Evolutionary conservation across 768 basidiomycete species (phyloP), one percentile per base, ranked within the genome.

Genomic region (Naganishia onofrii): DNA sequence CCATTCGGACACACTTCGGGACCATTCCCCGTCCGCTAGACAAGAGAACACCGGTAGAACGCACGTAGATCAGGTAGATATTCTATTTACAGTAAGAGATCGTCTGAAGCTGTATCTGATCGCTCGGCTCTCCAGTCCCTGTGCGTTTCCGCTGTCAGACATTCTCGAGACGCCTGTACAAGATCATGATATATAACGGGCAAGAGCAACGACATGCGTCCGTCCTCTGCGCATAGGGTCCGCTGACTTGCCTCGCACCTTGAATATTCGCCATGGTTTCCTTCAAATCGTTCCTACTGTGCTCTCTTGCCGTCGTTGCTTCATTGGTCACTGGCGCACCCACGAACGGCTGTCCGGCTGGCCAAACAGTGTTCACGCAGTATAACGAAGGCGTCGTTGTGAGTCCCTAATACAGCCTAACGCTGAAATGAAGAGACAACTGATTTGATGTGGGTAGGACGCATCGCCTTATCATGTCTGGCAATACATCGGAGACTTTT

Each of bases 401-500:
- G 48, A 51, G 48, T 51, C 12, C n/a, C n/a, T n/a, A n/a, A n/a
- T n/a, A n/a, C n/a, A n/a, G n/a, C n/a, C n/a, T n/a, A n/a, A n/a
- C n/a, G n/a, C n/a, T n/a, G n/a, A n/a, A n/a, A n/a, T n/a, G n/a
- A n/a, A n/a, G n/a, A n/a, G n/a, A n/a, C n/a, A n/a, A n/a, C n/a
- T n/a, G n/a, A n/a, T n/a, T n/a, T n/a, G n/a, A n/a, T n/a, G n/a
- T n/a, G n/a, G n/a, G n/a, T 69, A 36, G 57, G 42, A 44, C 46
- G 46, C 31, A 36, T 38, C 68, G 8, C 56, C 70, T 0, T 65
- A 60, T 53, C n/a, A 66, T 19, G 72, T 71, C 54, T 75, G 74
- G 74, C 21, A 23, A 36, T 66, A 71, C 13, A 68, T 75, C 26
- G 74, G 74, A 21, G 52, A 75, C 63, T 75, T 75, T 56, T 71